Evolutionary conservation across 495 filamentous ascomycete genomes (phyloP).

Genomic region (Penicillium roqueforti): DNA sequence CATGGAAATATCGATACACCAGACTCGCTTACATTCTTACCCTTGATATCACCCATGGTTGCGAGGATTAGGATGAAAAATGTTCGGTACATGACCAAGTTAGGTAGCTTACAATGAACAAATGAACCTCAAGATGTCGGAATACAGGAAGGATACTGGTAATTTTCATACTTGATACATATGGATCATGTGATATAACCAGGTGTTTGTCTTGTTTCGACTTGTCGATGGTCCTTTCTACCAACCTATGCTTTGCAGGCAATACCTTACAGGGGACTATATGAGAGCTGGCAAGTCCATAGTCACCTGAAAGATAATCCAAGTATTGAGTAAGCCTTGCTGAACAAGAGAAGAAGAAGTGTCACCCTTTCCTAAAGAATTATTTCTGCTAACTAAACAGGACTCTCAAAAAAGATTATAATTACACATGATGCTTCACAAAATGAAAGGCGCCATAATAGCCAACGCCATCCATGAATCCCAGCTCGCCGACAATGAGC

Average conservation of each 20-base stretch:
- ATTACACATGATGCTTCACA: not conserved
- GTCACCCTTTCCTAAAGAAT: not conserved
- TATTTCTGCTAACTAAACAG: not conserved
- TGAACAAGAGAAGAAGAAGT: not conserved
- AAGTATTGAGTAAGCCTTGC: not conserved
- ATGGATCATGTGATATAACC: too few relatives aligned
- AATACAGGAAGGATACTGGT: too few relatives aligned
- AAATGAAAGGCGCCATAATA: not conserved
- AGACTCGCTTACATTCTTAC: not conserved
- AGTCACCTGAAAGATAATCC: too few relatives aligned
- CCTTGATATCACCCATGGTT: not conserved
- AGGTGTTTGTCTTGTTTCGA: too few relatives aligned
- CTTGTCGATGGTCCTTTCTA: too few relatives aligned
- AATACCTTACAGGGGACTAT: too few relatives aligned
- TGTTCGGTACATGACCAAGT: not conserved
- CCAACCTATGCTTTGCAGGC: too few relatives aligned
- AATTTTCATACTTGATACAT: too few relatives aligned
- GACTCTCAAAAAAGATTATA: not conserved
- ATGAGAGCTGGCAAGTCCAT: too few relatives aligned
- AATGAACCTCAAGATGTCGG: not conserved
- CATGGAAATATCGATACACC: not conserved
- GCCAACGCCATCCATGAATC: not conserved
- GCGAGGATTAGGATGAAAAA: not conserved
- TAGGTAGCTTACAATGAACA: not conserved
- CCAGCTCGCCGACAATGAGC: not conserved